Conservation (phyloP, 306 rosid genomes). For the Quercus variabilis region DNA sequence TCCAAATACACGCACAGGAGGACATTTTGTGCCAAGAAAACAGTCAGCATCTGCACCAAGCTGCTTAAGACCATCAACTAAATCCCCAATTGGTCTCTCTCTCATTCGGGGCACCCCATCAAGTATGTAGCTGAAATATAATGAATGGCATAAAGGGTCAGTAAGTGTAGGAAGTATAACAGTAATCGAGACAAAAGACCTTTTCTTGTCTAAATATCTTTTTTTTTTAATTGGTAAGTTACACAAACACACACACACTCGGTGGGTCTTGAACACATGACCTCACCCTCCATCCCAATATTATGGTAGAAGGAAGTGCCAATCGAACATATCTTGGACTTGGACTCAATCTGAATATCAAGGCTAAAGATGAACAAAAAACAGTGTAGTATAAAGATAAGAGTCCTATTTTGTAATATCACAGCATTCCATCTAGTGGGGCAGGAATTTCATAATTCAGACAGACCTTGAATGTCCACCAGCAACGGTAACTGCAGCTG, state of each 20-base stretch:
- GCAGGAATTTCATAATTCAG: conserved; percentile 1
- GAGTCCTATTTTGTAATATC: not conserved
- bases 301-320: no score
- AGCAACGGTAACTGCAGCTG: conserved; percentile 92
- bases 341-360: no score
- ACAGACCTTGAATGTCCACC: conserved; percentile 86
- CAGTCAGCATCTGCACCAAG: conserved; percentile 96
- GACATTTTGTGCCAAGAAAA: conserved; percentile 90
- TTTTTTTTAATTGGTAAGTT: no score
- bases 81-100: conserved; percentile 97
- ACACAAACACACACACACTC: no score
- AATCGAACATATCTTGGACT: no score
- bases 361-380: not conserved
- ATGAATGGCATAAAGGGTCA: conserved; percentile 6
- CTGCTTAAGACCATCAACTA: conserved; percentile 92
- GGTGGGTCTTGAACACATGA: no score
- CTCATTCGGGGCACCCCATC: conserved; percentile 99
- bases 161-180: conserved; percentile 6
- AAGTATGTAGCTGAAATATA: conserved; percentile 72
- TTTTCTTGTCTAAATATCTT: no score
- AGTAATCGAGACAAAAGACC: conserved; percentile 1
- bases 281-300: no score
- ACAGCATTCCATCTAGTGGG: not conserved
- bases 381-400: not conserved
- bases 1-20: conserved; percentile 89